Conservation (phyloP, 2,329 filamentous ascomycete genomes). For the Cryphonectria carpinicola region DNA sequence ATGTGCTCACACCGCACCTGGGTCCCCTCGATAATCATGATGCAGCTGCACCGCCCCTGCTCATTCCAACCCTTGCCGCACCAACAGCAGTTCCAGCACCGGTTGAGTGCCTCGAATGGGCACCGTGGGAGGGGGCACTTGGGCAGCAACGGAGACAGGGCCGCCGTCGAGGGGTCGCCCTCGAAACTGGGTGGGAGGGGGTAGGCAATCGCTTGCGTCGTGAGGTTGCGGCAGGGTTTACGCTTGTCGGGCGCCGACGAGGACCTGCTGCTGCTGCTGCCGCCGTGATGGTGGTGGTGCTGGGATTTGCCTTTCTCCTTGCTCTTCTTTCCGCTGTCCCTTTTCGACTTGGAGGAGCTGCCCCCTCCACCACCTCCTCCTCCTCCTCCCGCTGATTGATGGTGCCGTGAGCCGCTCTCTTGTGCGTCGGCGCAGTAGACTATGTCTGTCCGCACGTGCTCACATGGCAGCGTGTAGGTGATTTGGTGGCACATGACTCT, state of each 20-base stretch:
- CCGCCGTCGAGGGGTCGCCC: conserved; percentile 35
- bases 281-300: conserved; percentile 6
- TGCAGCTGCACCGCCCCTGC: conserved; percentile 53
- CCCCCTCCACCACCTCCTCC: neutral
- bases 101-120: conserved; percentile 53
- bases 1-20: conserved; percentile 58
- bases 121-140: conserved; percentile 52
- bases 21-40: conserved; percentile 56
- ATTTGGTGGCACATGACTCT: conserved; percentile 54
- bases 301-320: conserved; percentile 16
- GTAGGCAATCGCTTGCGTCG: conserved; percentile 49
- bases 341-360: conserved; percentile 26
- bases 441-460: conserved; percentile 51
- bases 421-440: conserved; percentile 50
- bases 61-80: conserved; percentile 58
- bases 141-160: conserved; percentile 39
- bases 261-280: neutral
- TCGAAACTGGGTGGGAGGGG: conserved; percentile 52
- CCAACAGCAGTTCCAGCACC: conserved; percentile 61
- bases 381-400: neutral
- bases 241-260: conserved; percentile 29
- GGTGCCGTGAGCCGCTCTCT: conserved; percentile 1
- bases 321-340: conserved; percentile 25
- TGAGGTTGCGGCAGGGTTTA: conserved; percentile 48
- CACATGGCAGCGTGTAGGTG: conserved; percentile 55